A percentile compares a stretch with the other conserved stretches of the same genome.
phyloP scores from a whole-genome alignment of 2,329 filamentous ascomycete genomes.

The Diaporthe helianthi region DNA sequence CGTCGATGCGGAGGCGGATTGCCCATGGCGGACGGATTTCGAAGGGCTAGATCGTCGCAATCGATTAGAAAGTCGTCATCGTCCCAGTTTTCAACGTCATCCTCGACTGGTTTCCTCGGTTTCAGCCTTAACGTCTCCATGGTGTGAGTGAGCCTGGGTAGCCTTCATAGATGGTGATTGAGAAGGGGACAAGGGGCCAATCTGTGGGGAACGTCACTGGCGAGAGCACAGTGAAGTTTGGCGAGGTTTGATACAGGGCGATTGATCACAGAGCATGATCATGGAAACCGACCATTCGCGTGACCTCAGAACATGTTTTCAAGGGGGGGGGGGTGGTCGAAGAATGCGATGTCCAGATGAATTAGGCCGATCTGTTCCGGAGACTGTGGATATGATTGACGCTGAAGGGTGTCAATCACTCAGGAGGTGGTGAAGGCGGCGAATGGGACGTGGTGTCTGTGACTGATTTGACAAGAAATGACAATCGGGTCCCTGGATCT shows the following conservation, averaged over 20 bases:
- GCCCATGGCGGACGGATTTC: slow-evolving; percentile 55
- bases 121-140: slow-evolving; percentile 66
- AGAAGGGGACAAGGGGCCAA: slow-evolving; percentile 8
- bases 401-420: background rate
- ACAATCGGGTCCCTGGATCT: slow-evolving; percentile 27
- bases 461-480: slow-evolving; percentile 15
- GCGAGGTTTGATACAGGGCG: slow-evolving; percentile 14
- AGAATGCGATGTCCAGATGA: slow-evolving; percentile 11
- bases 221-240: slow-evolving; percentile 19
- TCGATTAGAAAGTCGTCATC: slow-evolving; percentile 78
- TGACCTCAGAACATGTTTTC: slow-evolving; percentile 27
- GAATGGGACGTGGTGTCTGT: slow-evolving; percentile 16
- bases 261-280: slow-evolving; percentile 30
- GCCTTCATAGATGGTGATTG: slow-evolving; percentile 29
- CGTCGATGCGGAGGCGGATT: slow-evolving; percentile 62
- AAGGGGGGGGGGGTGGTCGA: background rate
- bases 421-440: slow-evolving; percentile 2
- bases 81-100: slow-evolving; percentile 78
- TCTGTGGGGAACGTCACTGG: slow-evolving; percentile 26
- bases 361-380: background rate
- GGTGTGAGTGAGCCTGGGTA: slow-evolving; percentile 23
- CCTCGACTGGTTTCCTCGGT: slow-evolving; percentile 60
- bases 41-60: slow-evolving; percentile 68
- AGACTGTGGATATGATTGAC: background rate
- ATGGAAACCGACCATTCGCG: slow-evolving; percentile 21